These are phyloP conservation scores for Fraxinus greggii DNA, from an alignment of 305 asterid genomes.

Conservation along the genomic window DNA sequence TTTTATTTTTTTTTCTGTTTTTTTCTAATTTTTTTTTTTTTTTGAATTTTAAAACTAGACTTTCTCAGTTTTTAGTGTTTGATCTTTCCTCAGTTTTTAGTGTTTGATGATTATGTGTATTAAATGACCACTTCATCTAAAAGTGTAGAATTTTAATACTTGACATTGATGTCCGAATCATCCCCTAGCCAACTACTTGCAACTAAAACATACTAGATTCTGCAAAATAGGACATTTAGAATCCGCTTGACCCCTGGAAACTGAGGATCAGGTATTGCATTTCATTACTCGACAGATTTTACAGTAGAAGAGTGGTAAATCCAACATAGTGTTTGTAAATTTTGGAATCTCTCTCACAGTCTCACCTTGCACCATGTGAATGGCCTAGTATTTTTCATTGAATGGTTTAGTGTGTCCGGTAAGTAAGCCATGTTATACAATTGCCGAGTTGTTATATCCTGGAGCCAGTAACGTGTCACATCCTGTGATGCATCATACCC, in stretches of 20 bases:
- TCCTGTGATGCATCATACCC: neutral
- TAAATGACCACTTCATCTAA: neutral
- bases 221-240: neutral
- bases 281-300: neutral
- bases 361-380: neutral
- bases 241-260: neutral
- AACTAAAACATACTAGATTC: neutral
- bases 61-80: neutral
- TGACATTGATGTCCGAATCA: neutral
- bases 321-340: neutral
- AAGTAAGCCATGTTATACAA: neutral
- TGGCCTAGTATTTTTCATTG: neutral
- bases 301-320: neutral
- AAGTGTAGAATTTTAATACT: neutral
- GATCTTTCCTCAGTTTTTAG: neutral
- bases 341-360: neutral
- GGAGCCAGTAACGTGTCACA: neutral
- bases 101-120: neutral
- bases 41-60: neutral
- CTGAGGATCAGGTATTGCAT: neutral
- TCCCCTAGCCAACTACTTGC: neutral
- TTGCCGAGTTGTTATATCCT: neutral
- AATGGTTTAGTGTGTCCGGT: neutral
- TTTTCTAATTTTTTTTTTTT: no score
- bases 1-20: no score